Evolutionary conservation across 2,329 filamentous ascomycete genomes (phyloP).

Genomic region (Fusarium sp.): DNA sequence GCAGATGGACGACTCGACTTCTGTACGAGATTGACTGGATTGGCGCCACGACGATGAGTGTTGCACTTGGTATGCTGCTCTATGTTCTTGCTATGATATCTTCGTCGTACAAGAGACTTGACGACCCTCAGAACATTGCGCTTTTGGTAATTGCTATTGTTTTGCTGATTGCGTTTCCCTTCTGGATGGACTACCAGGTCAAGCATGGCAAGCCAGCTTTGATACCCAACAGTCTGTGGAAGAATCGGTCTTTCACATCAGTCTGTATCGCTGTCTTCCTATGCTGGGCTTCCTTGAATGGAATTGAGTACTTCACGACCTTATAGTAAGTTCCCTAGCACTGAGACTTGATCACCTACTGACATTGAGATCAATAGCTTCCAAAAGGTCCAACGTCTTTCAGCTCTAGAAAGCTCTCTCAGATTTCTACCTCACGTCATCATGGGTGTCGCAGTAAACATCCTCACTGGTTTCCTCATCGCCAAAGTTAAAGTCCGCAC

Average conservation of each 20-base stretch:
- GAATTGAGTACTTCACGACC: constrained; percentile 60
- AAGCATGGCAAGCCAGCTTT: constrained; percentile 61
- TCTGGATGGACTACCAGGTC: constrained; percentile 66
- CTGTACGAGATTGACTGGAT: constrained; percentile 64
- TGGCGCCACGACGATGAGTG: constrained; percentile 58
- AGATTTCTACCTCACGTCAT: constrained; percentile 61
- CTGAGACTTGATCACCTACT: not conserved
- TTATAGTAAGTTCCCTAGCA: constrained; percentile 53
- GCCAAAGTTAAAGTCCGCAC: constrained; percentile 52
- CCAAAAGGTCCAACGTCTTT: constrained; percentile 59
- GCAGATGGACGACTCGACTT: constrained; percentile 43
- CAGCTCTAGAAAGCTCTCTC: constrained; percentile 58
- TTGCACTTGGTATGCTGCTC: constrained; percentile 59
- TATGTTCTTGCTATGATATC: constrained; percentile 62
- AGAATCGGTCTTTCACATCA: constrained; percentile 63
- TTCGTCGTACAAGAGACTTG: constrained; percentile 52
- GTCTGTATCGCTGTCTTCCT: constrained; percentile 64
- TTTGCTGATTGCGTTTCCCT: constrained; percentile 60
- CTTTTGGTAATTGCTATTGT: constrained; percentile 57
- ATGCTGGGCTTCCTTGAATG: constrained; percentile 58
- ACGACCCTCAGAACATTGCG: constrained; percentile 54
- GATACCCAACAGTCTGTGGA: constrained; percentile 71
- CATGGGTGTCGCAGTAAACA: constrained; percentile 55
- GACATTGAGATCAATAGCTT: constrained; percentile 50
- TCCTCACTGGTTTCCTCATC: constrained; percentile 56